These are phyloP conservation scores for Fusarium sp. DNA, from an alignment of 2,329 filamentous ascomycete species.

Conservation along the genomic window DNA sequence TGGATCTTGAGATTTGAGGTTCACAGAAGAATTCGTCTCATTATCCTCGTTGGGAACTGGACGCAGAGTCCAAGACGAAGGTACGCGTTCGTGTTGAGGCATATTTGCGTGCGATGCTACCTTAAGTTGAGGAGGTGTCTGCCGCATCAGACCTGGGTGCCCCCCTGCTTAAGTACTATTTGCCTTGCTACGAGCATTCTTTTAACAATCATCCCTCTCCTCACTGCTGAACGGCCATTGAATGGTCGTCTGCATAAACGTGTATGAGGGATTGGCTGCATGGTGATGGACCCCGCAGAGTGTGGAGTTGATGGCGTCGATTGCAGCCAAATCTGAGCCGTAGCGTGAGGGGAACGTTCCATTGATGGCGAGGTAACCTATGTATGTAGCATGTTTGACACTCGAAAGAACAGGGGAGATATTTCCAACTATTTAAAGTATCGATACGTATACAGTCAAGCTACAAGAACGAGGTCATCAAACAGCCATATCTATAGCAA, in stretches of 20 bases:
- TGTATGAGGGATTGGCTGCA: background rate
- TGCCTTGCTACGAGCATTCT: background rate
- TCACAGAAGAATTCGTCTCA: slow-evolving; percentile 39
- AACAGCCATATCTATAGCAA: background rate
- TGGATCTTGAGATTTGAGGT: slow-evolving; percentile 38
- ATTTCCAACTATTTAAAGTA: too few species aligned
- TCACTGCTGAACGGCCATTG: background rate
- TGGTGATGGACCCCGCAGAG: background rate
- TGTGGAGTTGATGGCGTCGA: slow-evolving; percentile 1
- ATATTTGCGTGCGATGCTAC: slow-evolving; percentile 8
- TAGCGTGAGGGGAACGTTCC: background rate
- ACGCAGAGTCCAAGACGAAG: slow-evolving; percentile 38
- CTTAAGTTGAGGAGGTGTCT: background rate
- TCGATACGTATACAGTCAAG: too few species aligned
- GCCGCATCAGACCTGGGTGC: background rate
- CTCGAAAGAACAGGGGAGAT: too few species aligned
- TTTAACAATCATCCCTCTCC: background rate
- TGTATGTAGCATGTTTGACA: too few species aligned
- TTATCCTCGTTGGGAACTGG: slow-evolving; percentile 41
- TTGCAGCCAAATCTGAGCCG: background rate
- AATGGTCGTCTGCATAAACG: background rate
- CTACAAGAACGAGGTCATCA: too few species aligned
- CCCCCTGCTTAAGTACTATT: background rate
- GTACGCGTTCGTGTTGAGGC: slow-evolving; percentile 46
- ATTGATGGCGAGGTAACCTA: background rate